Evolutionary conservation across 345 rosid genomes (phyloP), one percentile per base, ranked within the genome.

Genomic region (Salix caprea): DNA sequence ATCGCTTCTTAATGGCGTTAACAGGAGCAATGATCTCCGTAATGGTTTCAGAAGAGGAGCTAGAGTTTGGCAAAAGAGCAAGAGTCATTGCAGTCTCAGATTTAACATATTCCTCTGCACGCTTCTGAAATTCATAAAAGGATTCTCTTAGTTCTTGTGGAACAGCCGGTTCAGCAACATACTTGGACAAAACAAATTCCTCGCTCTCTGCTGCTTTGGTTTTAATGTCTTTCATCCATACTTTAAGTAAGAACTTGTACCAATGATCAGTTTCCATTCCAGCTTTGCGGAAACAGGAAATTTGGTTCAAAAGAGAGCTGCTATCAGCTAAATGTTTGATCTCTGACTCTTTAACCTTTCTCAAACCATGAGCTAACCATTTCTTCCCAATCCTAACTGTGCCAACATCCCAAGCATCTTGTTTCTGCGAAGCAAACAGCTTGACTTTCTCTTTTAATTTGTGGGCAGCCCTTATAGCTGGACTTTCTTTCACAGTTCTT

Each of bases 211-310:
- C 87, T 56, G 75, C 76, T 82, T 87, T 87, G 40, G 89, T 82
- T 40, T 85, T 86, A 65, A 87, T 67, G 16, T 88, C 85, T 81
- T 92, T 91, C 91, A 92, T 85, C 97, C 98, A 91, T 73, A 88
- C 77, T 78, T 89, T 90, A 77, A 90, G 74, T 67, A 92, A 81
- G 69, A 73, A 74, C 84, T 94, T 94, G 72, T 89, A 92, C 98
- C 97, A 94, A 71, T 94, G 97, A 87, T 94, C 98, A 11, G 95
- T 90, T 83, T 90, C 84, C 97, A 94, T 94, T 52, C 98, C 98
- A 78, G 83, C 79, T 85, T 92, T 92, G 54, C 97, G 88, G 56
- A 87, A 89, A 82, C 80, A 36, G 58, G 98, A 91, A 77, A 92
- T 87, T 80, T 87, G 86, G 86, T 79, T 90, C 84, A 92, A 82